Evolutionary conservation across 495 filamentous ascomycete genomes (phyloP).

Genomic region (Thermochaetoides thermophila): DNA sequence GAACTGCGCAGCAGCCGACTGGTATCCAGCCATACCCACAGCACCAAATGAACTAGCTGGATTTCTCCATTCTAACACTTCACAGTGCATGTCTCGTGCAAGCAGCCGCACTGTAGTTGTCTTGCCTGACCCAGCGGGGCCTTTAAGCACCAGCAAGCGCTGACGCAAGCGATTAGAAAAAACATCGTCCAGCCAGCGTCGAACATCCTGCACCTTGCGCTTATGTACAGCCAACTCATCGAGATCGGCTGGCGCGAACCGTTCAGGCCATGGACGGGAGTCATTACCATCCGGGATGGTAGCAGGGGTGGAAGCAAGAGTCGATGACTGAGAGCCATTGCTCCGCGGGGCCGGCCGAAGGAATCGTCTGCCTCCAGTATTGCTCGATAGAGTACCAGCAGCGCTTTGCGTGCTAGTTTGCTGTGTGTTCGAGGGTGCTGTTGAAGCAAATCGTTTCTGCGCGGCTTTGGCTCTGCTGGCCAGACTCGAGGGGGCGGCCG

Average conservation of each 20-base stretch:
- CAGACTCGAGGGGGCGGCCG: slow-evolving; percentile 23
- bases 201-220: slow-evolving; percentile 78
- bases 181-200: slow-evolving; percentile 61
- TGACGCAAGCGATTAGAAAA: slow-evolving; percentile 48
- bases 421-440: not conserved
- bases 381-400: not conserved
- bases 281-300: slow-evolving; percentile 19
- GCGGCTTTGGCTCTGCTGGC: slow-evolving; percentile 26
- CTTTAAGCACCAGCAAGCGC: slow-evolving; percentile 70
- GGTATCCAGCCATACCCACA: slow-evolving; percentile 33
- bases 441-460: slow-evolving; percentile 25
- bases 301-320: not conserved
- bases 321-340: not conserved
- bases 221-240: slow-evolving; percentile 85
- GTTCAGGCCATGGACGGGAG: slow-evolving; percentile 70
- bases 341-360: slow-evolving; percentile 4
- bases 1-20: slow-evolving; percentile 61
- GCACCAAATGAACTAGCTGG: slow-evolving; percentile 46
- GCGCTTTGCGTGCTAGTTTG: not conserved
- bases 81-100: slow-evolving; percentile 51
- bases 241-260: slow-evolving; percentile 56
- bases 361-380: slow-evolving; percentile 28
- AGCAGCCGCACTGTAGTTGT: slow-evolving; percentile 71
- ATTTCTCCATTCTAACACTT: slow-evolving; percentile 84
- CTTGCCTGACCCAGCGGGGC: slow-evolving; percentile 86